Base-by-base conservation (phyloP, 495 filamentous ascomycete genomes). In the Ramalina peruviana region DNA sequence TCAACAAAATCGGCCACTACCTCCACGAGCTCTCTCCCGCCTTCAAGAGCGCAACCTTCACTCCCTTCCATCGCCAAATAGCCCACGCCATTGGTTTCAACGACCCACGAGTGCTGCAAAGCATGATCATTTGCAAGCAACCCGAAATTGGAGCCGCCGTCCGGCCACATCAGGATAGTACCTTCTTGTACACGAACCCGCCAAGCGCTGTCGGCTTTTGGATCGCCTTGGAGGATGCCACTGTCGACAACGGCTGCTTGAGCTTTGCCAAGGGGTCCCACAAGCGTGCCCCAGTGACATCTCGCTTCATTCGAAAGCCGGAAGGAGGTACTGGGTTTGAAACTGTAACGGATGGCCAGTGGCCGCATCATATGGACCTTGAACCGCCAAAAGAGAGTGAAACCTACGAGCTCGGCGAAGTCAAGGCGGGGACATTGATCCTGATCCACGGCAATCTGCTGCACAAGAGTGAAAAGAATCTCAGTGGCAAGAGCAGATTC, bases 101-200 rank as follows among this genome's bases (percentile, higher is more conserved):
- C 0, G 81, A 92, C 59, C 88, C 92, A 0, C 67, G 70, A 36
- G 73, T 84, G 1, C 70, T 98, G 51, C 92, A 98, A 70, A 88
- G 83, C 58, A 98, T 98, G 92, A 74, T 96, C 7, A 98, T 98
- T 54, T 94, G 86, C 75, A 98, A 98, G 62, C 92, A 96, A 66
- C 90, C 92, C 7, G 85, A 88, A 62, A 97, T 98, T 36, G 92
- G 92, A 20, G 92, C 84, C 15, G 78, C 80, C 1, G 92, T 96
- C 36, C 85, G 78, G 3, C 73, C 84, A 15, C 92, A 98, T 63
- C 89, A 93, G 62, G 92, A 97, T 66, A 83, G 74, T 46, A 86
- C 88, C 12, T 98, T 97, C 58, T 53, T 98, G 47, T 98, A 96
- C 61, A 97, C 92, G 11, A 68, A 88, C 53, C 87, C 92, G 43